Evolutionary conservation across 1,284 basidiomycete genomes (phyloP).

Genomic region (Earliella scabrosa): DNA sequence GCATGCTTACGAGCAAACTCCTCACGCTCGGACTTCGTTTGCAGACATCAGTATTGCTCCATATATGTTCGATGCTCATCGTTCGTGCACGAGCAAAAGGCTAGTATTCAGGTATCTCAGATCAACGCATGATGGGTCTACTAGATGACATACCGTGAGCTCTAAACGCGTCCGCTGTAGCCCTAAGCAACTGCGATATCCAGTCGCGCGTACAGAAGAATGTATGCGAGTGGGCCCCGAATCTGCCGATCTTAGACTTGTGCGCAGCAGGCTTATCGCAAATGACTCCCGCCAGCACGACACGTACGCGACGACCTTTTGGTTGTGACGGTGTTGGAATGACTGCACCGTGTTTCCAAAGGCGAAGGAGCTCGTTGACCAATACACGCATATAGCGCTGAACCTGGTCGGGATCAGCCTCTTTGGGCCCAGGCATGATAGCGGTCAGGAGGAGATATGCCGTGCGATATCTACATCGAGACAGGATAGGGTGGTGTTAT

Average conservation of each 20-base stretch:
- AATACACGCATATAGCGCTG: constrained; percentile 34
- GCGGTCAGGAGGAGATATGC: constrained; percentile 34
- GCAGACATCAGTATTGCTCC: constrained; percentile 12
- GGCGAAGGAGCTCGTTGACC: constrained; percentile 37
- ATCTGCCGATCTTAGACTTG: constrained; percentile 41
- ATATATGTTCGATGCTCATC: constrained; percentile 14
- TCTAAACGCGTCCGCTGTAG: constrained; percentile 13
- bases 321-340: constrained; percentile 26
- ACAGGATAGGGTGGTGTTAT: too few relatives aligned
- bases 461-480: constrained; percentile 37
- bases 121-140: background rate
- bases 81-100: constrained; percentile 11
- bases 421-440: constrained; percentile 42
- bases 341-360: constrained; percentile 33
- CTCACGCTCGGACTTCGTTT: constrained; percentile 18
- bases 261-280: constrained; percentile 44
- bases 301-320: constrained; percentile 33
- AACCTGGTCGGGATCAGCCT: constrained; percentile 36
- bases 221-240: constrained; percentile 36
- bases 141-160: constrained; percentile 12
- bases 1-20: constrained; percentile 23
- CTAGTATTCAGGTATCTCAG: background rate
- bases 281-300: constrained; percentile 36
- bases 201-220: constrained; percentile 40
- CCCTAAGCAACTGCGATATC: constrained; percentile 30